phyloP scores from a whole-genome alignment of 805 yeast species.

The Candida arabinofermentans region DNA sequence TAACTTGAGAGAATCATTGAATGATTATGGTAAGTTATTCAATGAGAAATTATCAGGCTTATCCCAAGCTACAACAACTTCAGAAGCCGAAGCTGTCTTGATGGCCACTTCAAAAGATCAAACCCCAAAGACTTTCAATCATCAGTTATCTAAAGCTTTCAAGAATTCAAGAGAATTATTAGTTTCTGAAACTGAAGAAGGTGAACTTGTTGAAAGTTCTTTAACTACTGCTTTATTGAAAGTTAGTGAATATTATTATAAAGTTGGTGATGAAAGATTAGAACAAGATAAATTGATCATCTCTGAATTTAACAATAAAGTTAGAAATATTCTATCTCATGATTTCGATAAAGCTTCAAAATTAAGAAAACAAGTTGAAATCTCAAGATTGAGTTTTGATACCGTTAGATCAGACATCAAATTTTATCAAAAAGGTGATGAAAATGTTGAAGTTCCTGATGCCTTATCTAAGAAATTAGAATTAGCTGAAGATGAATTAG shows the following conservation, averaged over 20 bases:
- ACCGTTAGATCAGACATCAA: conserved; percentile 58
- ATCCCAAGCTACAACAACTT: conserved; percentile 60
- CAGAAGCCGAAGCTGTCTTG: conserved; percentile 60
- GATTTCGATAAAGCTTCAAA: conserved; percentile 59
- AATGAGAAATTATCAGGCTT: conserved; percentile 54
- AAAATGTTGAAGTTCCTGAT: conserved; percentile 44
- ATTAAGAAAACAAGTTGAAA: conserved; percentile 64
- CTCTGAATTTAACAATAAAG: conserved; percentile 53
- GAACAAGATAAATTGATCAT: conserved; percentile 65
- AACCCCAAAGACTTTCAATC: conserved; percentile 69
- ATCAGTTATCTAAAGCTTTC: conserved; percentile 60
- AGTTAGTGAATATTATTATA: conserved; percentile 52
- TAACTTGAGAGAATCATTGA: conserved; percentile 61
- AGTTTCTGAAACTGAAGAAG: conserved; percentile 24
- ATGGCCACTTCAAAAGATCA: conserved; percentile 30
- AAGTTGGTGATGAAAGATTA: conserved; percentile 63
- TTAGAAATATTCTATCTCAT: conserved; percentile 48
- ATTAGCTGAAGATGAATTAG: conserved; percentile 70
- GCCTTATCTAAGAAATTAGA: conserved; percentile 50
- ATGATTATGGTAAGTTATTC: conserved; percentile 56
- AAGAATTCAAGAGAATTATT: conserved; percentile 45
- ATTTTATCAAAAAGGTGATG: conserved; percentile 32
- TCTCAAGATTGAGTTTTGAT: conserved; percentile 68
- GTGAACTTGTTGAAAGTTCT: conserved; percentile 34
- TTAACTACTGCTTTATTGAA: conserved; percentile 52